phyloP scores from a whole-genome alignment of 2,329 filamentous ascomycete genomes.

The Erysiphe neolycopersici region DNA sequence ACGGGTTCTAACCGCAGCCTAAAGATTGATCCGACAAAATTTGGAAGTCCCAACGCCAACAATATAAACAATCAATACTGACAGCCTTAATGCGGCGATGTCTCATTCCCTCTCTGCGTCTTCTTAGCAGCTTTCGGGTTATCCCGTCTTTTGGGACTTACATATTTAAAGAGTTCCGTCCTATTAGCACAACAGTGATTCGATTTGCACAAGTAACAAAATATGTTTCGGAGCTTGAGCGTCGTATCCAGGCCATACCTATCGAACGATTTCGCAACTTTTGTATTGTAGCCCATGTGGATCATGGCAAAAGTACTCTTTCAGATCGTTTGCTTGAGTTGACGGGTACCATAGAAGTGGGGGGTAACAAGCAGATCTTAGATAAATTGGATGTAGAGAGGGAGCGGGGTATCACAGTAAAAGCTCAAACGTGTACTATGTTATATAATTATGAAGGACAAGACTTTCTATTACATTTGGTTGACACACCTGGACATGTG shows the following conservation, averaged over 20 bases:
- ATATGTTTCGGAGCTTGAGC: slow-evolving; percentile 20
- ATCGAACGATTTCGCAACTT: slow-evolving; percentile 76
- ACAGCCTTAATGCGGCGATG: slow-evolving; percentile 14
- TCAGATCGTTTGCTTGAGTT: slow-evolving; percentile 79
- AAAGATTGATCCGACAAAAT: too few relatives aligned
- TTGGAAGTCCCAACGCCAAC: too few relatives aligned
- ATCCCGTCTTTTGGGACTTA: slow-evolving; percentile 9
- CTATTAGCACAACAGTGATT: slow-evolving; percentile 11
- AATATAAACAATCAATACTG: background rate
- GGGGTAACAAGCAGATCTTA: slow-evolving; percentile 78
- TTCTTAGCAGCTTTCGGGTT: slow-evolving; percentile 11
- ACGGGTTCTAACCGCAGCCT: too few relatives aligned
- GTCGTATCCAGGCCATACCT: slow-evolving; percentile 45
- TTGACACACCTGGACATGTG: slow-evolving; percentile 92
- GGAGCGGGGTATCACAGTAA: slow-evolving; percentile 91
- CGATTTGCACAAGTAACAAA: slow-evolving; percentile 12
- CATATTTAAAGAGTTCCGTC: slow-evolving; percentile 5
- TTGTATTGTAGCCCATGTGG: slow-evolving; percentile 95
- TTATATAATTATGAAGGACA: slow-evolving; percentile 64
- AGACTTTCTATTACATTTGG: slow-evolving; percentile 82
- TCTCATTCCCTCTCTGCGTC: slow-evolving; percentile 12
- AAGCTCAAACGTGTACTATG: slow-evolving; percentile 97
- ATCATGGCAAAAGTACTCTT: slow-evolving; percentile 94
- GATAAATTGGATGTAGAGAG: slow-evolving; percentile 94
- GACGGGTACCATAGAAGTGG: slow-evolving; percentile 73